Base-by-base conservation (phyloP, 169 alveolate species). In the Plasmodium vivax region DNA sequence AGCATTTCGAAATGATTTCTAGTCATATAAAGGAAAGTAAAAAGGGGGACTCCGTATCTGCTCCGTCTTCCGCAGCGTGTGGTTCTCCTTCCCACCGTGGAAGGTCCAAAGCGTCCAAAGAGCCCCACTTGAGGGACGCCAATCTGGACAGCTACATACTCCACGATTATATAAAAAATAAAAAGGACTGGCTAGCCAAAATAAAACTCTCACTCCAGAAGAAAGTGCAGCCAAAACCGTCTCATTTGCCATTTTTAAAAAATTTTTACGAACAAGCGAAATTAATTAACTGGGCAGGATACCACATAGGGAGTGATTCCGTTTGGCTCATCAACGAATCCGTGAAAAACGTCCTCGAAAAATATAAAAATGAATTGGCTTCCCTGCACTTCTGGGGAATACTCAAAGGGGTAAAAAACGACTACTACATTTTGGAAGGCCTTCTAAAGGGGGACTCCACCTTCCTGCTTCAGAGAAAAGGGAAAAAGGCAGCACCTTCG, bases 261-360 rank as follows among this genome's bases (percentile, higher is more conserved):
- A 77, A 87, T 87, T 75, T 87, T 16, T 75, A 51, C 71, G 82
- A 87, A 16, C 93, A 87, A 77, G 45, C 68, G 32, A 79, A 77
- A 77, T 75, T 87, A 87, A 87, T 87, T 36, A 87, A 87, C 62
- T 87, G 93, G 93, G 93, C 93, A 32, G 93, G 93, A 6, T 87
- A 87, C 27, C 68, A 74, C 12, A 79, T 87, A n/a, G 81, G 81
- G 56, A 87, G 62, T 7, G 38, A 58, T 87, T 54, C 82, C 54
- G 71, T 87, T 47, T 87, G 56, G 56, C 68, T 75, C 71, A 51
- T 87, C 6, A 79, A 77, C 36, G 43, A 74, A 12, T 87, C 93
- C 27, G 43, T 87, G 43, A 87, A 87, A 87, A 34, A 56, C 30
- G 82, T 87, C n/a, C 19, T 87, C 27, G 36, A 87, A 77, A 34